phyloP scores from a whole-genome alignment of 768 basidiomycete species.

The Daedalea quercina region DNA sequence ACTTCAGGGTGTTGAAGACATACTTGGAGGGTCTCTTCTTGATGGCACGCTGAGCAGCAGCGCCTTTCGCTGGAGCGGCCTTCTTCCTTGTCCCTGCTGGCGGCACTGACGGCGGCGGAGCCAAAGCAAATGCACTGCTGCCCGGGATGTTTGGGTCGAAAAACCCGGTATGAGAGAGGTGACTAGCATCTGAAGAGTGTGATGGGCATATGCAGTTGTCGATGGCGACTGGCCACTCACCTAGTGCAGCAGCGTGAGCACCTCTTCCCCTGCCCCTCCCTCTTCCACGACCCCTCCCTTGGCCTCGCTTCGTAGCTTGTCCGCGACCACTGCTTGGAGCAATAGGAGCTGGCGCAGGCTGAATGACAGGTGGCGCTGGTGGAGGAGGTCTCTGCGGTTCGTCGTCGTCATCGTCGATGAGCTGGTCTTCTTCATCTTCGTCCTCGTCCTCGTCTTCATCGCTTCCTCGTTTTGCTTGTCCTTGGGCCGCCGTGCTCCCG shows the following conservation, averaged over 20 bases:
- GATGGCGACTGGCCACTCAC: constrained; percentile 22
- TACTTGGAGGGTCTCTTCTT: constrained; percentile 27
- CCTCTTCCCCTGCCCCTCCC: constrained; percentile 16
- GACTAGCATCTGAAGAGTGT: background rate
- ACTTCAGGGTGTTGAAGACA: constrained; percentile 5
- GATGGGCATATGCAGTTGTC: constrained; percentile 29
- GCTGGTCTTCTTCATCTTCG: constrained; percentile 73
- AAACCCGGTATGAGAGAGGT: constrained; percentile 3
- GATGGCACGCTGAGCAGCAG: constrained; percentile 20
- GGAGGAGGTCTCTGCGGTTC: constrained; percentile 17
- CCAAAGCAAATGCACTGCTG: constrained; percentile 6
- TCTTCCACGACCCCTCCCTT: constrained; percentile 41
- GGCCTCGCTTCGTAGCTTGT: constrained; percentile 18
- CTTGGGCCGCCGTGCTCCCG: constrained; percentile 24
- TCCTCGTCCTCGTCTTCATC: constrained; percentile 58
- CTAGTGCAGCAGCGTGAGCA: constrained; percentile 1
- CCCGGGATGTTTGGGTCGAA: constrained; percentile 11
- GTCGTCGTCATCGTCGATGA: constrained; percentile 68
- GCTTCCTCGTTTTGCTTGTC: constrained; percentile 12
- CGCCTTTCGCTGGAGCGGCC: constrained; percentile 19
- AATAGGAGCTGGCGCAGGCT: constrained; percentile 1
- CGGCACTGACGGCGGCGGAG: background rate
- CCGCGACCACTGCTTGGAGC: constrained; percentile 9
- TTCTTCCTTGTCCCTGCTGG: constrained; percentile 13
- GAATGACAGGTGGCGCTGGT: constrained; percentile 20